phyloP scores from a whole-genome alignment of 2,329 filamentous ascomycete species.

The Fusarium bulbicola region DNA sequence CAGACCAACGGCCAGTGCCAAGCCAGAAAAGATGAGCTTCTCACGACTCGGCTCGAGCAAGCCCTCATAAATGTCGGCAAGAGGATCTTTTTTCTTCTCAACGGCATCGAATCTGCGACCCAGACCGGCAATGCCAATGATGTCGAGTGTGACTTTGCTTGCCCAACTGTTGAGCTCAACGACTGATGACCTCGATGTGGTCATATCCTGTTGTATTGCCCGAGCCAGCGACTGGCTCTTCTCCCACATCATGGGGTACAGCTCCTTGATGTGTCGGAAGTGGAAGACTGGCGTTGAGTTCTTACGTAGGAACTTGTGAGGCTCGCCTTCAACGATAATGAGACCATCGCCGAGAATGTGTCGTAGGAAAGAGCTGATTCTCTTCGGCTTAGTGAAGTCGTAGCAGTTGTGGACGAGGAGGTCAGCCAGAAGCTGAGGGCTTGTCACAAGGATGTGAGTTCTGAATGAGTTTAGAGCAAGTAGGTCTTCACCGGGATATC shows the following conservation, averaged over 20 bases:
- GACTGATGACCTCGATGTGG: slow-evolving; percentile 10
- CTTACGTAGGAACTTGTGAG: slow-evolving; percentile 76
- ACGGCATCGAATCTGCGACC: slow-evolving; percentile 62
- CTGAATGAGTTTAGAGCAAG: slow-evolving; percentile 31
- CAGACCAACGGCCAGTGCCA: slow-evolving; percentile 20
- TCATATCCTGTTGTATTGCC: slow-evolving; percentile 55
- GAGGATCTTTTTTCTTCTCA: slow-evolving; percentile 49
- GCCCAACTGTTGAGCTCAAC: slow-evolving; percentile 58
- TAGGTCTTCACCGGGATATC: slow-evolving; percentile 39
- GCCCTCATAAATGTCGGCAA: slow-evolving; percentile 55
- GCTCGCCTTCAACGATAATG: slow-evolving; percentile 72
- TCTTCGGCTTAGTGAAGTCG: slow-evolving; percentile 61
- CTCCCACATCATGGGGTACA: slow-evolving; percentile 75
- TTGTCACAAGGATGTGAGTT: slow-evolving; percentile 33
- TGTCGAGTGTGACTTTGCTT: slow-evolving; percentile 65
- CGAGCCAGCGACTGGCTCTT: slow-evolving; percentile 53
- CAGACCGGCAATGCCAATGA: slow-evolving; percentile 67
- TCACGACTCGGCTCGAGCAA: slow-evolving; percentile 57
- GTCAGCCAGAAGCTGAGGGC: slow-evolving; percentile 39
- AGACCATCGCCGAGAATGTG: slow-evolving; percentile 67
- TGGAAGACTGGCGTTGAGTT: slow-evolving; percentile 73
- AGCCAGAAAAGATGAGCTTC: slow-evolving; percentile 51
- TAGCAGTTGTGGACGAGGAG: slow-evolving; percentile 53
- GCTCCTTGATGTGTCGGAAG: slow-evolving; percentile 73
- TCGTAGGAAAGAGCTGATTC: slow-evolving; percentile 59